Evolutionary conservation across 2,329 filamentous ascomycete genomes (phyloP), one percentile per base, ranked within the genome.

Genomic region (Sporothrix brunneoviolacea): DNA sequence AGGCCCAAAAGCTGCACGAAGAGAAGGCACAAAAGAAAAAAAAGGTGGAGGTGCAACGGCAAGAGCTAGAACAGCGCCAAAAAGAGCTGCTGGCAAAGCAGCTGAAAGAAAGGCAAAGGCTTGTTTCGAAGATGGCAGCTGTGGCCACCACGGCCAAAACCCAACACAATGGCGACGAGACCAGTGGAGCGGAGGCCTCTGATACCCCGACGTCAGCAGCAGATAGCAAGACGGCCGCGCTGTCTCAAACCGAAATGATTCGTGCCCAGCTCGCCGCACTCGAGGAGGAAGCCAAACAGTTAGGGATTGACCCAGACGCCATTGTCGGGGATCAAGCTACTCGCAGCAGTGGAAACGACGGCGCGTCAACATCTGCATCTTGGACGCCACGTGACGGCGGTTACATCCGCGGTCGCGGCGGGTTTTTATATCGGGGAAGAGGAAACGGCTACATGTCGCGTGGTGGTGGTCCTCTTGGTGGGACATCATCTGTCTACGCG

Each of bases 201-300:
- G 22, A 16, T 7, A 30, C 44, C 12, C 28, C 35, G 24, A 28
- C 24, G 24, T 28, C 24, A 28, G 10, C 24, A 28, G 24, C 6
- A 5, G 24, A 13, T n/a, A 15, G 24, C 9, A 39, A 44, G 16
- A 15, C 35, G n/a, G 54, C 49, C 4, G 52, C 59, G 9, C 55
- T 59, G 44, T 68, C 73, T 4, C 73, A 82, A 58, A 84, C 84
- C 1, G 80, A 83, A 44, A 74, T 76, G 38, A 70, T 91, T n/a
- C 80, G 82, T 39, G 83, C 83, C 3, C 83, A 88, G 61, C 70
- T 91, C 13, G 84, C 84, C 2, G 80, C 77, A n/a, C 70, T 91
- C 7, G 82, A 90, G 62, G 82, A 80, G 19, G 86, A 90, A 65
- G 86, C 86, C 13, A 77, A 77, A 59, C 76, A 77, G 8, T 71